Base-by-base conservation (phyloP, 2,329 filamentous ascomycete genomes). In the Cytospora chrysosperma region DNA sequence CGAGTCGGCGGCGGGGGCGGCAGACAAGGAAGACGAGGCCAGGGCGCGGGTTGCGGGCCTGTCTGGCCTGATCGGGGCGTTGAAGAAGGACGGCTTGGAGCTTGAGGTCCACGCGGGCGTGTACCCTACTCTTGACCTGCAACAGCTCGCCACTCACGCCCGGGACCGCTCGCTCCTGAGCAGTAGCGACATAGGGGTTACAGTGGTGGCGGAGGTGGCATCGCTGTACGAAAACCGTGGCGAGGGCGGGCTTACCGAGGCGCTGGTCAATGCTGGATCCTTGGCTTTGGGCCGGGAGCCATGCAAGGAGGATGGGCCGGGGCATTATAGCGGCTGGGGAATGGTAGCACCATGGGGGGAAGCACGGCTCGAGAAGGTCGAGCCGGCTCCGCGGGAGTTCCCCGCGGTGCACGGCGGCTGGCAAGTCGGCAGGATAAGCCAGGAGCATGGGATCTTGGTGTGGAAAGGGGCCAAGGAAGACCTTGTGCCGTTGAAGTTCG, bases 81-180 rank as follows among this genome's bases (percentile, higher is more conserved):
- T 79, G 65, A 77, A 70, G 58, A 71, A 67, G 61, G 70, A 73
- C 5, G 77, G 75, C 40, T 78, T 82, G 56, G 74, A 71, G 4
- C 79, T 92, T 28, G 90, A 93, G 72, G 78, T 92, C 2, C 91
- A 93, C 72, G 90, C 90, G 0, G 90, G 90, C 32, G 88, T 91
- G 2, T 94, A 93, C 72, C 86, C 90, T 0, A 80, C 87, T 3
- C 82, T 94, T 10, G 91, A 95, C 73, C 79, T 93, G 69, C 91
- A 95, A 73, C 91, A 95, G 73, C 79, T 94, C 2, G 87, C 90
- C 1, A 91, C 90, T 0, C 85, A 88, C 69, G 87, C 89, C 4
- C 72, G 76, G 57, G 69, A 79, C 65, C 67, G 71, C 15, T 71
- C 71, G 26, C 74, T 69, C 7, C 76, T 85, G 9, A 81, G 79